A percentile compares a stretch with the other conserved stretches of the same genome.
Conservation (phyloP, 768 basidiomycete species). For the Tylopilus vinaceipallidus region DNA sequence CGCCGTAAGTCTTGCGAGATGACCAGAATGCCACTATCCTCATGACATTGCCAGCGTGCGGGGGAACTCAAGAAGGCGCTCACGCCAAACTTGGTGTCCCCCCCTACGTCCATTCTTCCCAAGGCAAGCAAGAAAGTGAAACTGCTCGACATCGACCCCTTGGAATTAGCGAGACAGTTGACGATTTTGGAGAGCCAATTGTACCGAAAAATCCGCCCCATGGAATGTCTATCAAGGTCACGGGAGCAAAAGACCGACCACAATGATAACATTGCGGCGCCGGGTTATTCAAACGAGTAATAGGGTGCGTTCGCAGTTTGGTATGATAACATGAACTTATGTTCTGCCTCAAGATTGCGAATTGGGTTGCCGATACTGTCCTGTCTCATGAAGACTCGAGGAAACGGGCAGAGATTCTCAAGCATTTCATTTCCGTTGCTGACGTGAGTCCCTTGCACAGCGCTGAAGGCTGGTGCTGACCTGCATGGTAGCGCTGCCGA, state of each 20-base stretch:
- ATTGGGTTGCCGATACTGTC: constrained; percentile 90
- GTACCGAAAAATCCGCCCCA: constrained; percentile 84
- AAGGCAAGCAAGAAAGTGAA: constrained; percentile 72
- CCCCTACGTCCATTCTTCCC: constrained; percentile 76
- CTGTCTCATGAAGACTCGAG: constrained; percentile 78
- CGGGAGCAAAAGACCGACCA: constrained; percentile 72
- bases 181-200: constrained; percentile 87
- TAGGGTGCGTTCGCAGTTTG: constrained; percentile 46
- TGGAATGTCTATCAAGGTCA: constrained; percentile 86
- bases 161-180: constrained; percentile 90
- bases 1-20: constrained; percentile 51
- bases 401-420: constrained; percentile 76
- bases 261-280: constrained; percentile 82
- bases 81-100: constrained; percentile 51
- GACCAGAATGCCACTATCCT: constrained; percentile 5
- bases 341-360: constrained; percentile 63
- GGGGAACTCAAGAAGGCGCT: constrained; percentile 58
- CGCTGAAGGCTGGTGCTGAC: not conserved
- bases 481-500: constrained; percentile 75
- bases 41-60: constrained; percentile 39
- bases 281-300: constrained; percentile 87
- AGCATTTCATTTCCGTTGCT: constrained; percentile 88
- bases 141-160: constrained; percentile 79
- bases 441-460: constrained; percentile 60
- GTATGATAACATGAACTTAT: constrained; percentile 1